phyloP scores from a whole-genome alignment of 805 yeast genomes.

The Schwanniomyces yamadae region DNA sequence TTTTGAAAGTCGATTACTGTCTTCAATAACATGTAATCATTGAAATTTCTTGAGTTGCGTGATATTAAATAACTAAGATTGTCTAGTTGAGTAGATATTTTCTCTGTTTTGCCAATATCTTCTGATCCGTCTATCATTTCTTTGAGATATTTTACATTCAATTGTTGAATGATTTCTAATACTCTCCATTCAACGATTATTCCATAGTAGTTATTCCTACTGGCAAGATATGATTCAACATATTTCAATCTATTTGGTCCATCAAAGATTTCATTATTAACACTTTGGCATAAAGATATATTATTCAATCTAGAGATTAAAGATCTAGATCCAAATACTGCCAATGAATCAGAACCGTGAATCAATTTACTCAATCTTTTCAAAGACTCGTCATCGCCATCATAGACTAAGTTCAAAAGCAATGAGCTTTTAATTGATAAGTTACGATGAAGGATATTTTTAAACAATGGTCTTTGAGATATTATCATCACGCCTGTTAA shows the following conservation, averaged over 20 bases:
- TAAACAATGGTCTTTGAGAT: constrained; percentile 18
- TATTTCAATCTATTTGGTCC: constrained; percentile 30
- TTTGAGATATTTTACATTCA: constrained; percentile 25
- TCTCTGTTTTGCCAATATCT: constrained; percentile 11
- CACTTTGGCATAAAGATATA: constrained; percentile 18
- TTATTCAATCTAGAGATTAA: constrained; percentile 29
- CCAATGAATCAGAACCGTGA: constrained; percentile 30
- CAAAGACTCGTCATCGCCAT: constrained; percentile 24
- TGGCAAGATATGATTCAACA: constrained; percentile 26
- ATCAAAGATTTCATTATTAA: constrained; percentile 25
- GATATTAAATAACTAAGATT: constrained; percentile 8
- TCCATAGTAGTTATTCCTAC: constrained; percentile 22
- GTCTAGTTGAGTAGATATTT: constrained; percentile 1
- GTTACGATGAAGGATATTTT: constrained; percentile 20
- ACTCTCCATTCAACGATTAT: constrained; percentile 37
- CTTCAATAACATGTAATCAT: constrained; percentile 24
- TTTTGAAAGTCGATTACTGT: constrained; percentile 15
- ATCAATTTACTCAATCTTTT: constrained; percentile 23
- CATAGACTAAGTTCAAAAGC: constrained; percentile 29
- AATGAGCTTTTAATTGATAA: constrained; percentile 25
- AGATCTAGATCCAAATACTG: constrained; percentile 26
- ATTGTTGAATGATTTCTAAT: constrained; percentile 31
- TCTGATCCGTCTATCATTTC: constrained; percentile 9
- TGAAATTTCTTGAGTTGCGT: constrained; percentile 1
- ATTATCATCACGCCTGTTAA: constrained; percentile 27